Conservation (phyloP, 306 rosid genomes). For the Benincasa hispida region DNA sequence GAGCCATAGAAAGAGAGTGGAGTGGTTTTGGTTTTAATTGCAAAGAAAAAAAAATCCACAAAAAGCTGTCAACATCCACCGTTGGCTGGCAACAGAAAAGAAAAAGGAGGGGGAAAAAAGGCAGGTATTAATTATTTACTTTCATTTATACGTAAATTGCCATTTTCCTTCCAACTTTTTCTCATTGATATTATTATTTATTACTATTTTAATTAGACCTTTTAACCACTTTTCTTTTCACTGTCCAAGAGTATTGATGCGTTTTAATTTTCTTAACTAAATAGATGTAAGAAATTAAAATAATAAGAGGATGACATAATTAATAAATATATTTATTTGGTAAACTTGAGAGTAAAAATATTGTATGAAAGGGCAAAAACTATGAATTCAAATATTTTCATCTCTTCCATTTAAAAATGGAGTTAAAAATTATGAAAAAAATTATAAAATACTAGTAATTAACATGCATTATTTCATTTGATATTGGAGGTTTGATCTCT, state of each 20-base stretch:
- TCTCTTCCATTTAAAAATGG: too few species aligned
- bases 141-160: neutral
- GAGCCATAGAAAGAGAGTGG: too few species aligned
- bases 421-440: too few species aligned
- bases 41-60: neutral
- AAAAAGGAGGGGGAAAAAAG: neutral
- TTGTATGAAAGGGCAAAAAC: too few species aligned
- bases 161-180: neutral
- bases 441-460: too few species aligned
- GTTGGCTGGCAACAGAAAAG: neutral
- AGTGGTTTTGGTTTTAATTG: neutral
- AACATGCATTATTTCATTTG: too few species aligned
- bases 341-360: too few species aligned
- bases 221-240: neutral
- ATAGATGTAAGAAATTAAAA: too few species aligned
- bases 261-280: neutral
- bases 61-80: neutral
- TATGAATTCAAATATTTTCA: too few species aligned
- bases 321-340: too few species aligned
- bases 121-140: neutral
- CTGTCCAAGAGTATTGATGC: neutral
- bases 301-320: too few species aligned
- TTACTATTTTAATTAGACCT: neutral
- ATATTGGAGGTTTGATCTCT: too few species aligned
- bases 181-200: neutral